Evolutionary conservation across 352 stramenopile genomes (phyloP).

Genomic region (Aphanomyces stellatus): DNA sequence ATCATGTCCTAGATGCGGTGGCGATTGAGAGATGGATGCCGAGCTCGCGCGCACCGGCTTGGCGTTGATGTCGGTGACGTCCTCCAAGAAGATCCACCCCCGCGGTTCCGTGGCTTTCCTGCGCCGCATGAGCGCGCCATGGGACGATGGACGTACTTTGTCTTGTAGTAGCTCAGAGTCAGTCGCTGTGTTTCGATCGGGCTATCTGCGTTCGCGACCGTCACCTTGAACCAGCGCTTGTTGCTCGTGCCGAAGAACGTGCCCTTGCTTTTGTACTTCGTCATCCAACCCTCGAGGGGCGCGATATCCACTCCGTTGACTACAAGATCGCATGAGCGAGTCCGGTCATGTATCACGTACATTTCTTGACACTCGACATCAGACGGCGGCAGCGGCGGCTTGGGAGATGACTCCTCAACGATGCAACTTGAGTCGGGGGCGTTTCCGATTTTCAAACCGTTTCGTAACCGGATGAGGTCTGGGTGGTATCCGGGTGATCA

Average conservation of each 20-base stretch:
- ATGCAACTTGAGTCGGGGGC: no score
- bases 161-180: conserved; percentile 73
- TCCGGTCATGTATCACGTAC: background rate
- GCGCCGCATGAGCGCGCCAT: background rate
- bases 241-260: conserved; percentile 72
- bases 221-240: conserved; percentile 70
- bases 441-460: no score
- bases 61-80: conserved; percentile 54
- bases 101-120: conserved; percentile 67
- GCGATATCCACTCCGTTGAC: conserved; percentile 77
- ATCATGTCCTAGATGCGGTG: conserved; percentile 81
- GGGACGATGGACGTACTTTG: conserved; percentile 38
- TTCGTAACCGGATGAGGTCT: background rate
- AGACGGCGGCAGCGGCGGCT: background rate
- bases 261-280: conserved; percentile 82
- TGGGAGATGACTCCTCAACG: no score
- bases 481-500: background rate
- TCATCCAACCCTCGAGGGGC: conserved; percentile 74
- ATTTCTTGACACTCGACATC: background rate
- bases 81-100: conserved; percentile 73
- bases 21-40: no score
- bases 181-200: conserved; percentile 35
- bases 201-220: conserved; percentile 34
- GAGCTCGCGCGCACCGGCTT: conserved; percentile 10
- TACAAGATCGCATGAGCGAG: conserved; percentile 19